A percentile compares a stretch with the other conserved stretches of the same genome.
Evolutionary conservation across 805 yeast species (phyloP).

Genomic region (Dipodascus geniculatus): DNA sequence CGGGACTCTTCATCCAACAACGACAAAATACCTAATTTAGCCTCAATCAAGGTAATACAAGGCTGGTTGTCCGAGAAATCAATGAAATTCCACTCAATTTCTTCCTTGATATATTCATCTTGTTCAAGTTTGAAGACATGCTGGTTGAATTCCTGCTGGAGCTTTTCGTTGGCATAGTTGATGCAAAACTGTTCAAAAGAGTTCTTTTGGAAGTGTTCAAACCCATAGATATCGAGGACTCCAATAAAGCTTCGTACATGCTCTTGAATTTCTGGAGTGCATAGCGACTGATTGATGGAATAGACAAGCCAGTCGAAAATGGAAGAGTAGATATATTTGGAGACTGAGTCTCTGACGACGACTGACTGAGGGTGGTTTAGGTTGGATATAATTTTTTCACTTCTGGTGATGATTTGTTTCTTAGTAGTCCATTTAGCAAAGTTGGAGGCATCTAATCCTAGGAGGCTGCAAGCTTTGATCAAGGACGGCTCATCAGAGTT

Average conservation of each 20-base stretch:
- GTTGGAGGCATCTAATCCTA: slow-evolving; percentile 61
- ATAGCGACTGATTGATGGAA: slow-evolving; percentile 69
- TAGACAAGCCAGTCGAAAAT: slow-evolving; percentile 92
- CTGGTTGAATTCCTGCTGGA: slow-evolving; percentile 95
- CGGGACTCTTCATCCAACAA: slow-evolving; percentile 91
- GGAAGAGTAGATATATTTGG: slow-evolving; percentile 86
- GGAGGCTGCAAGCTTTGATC: slow-evolving; percentile 67
- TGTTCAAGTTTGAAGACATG: slow-evolving; percentile 96
- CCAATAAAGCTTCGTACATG: slow-evolving; percentile 73
- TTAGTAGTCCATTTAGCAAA: slow-evolving; percentile 89
- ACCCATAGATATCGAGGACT: slow-evolving; percentile 94
- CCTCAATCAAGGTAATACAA: slow-evolving; percentile 85
- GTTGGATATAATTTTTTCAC: slow-evolving; percentile 81
- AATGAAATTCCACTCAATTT: slow-evolving; percentile 92
- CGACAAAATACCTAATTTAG: slow-evolving; percentile 75
- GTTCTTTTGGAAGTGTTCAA: slow-evolving; percentile 88
- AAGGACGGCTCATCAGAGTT: slow-evolving; percentile 80
- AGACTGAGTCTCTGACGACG: slow-evolving; percentile 94
- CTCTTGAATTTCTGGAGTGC: slow-evolving; percentile 55
- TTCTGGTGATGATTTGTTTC: slow-evolving; percentile 84
- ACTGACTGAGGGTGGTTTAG: slow-evolving; percentile 72
- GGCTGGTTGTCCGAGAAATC: slow-evolving; percentile 96
- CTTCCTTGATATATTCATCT: slow-evolving; percentile 84
- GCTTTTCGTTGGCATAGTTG: slow-evolving; percentile 91
- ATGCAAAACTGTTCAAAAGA: slow-evolving; percentile 97